phyloP scores from a whole-genome alignment of 2,329 filamentous ascomycete species.

The Calonectria pauciramosa region DNA sequence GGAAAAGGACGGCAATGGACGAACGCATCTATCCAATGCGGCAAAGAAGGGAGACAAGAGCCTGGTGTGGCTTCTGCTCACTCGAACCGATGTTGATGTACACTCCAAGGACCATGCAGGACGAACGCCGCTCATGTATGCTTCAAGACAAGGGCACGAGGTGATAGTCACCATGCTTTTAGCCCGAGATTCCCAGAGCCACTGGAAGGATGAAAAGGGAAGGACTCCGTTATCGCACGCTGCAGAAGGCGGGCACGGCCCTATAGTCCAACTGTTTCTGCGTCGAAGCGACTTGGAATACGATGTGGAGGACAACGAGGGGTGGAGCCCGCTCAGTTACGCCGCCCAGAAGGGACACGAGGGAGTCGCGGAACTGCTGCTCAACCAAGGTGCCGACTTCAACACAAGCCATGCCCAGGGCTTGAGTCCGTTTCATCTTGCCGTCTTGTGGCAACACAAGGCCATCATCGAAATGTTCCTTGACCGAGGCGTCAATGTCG shows the following conservation, averaged over 20 bases:
- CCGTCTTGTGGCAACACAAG: not conserved
- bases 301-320: not conserved
- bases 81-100: not conserved
- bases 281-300: not conserved
- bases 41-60: not conserved
- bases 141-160: not conserved
- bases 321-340: not conserved
- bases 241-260: not conserved
- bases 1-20: not conserved
- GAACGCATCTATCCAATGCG: not conserved
- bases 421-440: not conserved
- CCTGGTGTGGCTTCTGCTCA: not conserved
- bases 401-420: fast-evolving
- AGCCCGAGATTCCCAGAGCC: not conserved
- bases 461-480: not conserved
- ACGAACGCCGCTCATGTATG: not conserved
- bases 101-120: not conserved
- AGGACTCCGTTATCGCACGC: not conserved
- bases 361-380: not conserved
- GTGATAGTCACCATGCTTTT: not conserved
- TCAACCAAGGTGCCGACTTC: not conserved
- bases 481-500: not conserved
- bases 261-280: not conserved
- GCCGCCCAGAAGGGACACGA: not conserved
- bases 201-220: not conserved